Conservation (phyloP, 805 yeast genomes). For the Cyberlindnera xishuangbannaensis region DNA sequence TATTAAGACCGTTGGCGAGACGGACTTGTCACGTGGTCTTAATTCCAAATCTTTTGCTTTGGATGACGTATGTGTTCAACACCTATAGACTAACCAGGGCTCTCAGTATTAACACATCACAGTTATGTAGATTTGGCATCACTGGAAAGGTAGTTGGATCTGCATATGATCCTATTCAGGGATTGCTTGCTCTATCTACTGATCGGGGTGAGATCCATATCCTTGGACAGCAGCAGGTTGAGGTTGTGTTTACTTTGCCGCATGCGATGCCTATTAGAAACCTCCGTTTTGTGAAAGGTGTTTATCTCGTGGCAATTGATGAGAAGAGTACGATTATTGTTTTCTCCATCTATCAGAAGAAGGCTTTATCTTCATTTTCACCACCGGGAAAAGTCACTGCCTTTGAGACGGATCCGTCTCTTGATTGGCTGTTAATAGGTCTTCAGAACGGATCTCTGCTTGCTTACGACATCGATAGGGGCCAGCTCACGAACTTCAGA, state of each 20-base stretch:
- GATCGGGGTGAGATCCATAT: slow-evolving; percentile 65
- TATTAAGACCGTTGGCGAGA: slow-evolving; percentile 27
- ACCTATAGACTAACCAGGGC: background rate
- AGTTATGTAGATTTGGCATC: slow-evolving; percentile 45
- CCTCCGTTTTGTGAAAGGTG: slow-evolving; percentile 69
- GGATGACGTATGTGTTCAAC: slow-evolving; percentile 24
- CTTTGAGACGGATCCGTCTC: slow-evolving; percentile 73
- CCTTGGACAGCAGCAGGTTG: slow-evolving; percentile 79
- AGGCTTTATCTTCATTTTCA: slow-evolving; percentile 51
- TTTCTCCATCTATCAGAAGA: slow-evolving; percentile 61
- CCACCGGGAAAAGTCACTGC: slow-evolving; percentile 65
- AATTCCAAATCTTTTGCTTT: slow-evolving; percentile 27
- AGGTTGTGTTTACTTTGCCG: slow-evolving; percentile 53
- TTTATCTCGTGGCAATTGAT: slow-evolving; percentile 72
- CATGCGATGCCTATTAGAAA: slow-evolving; percentile 45
- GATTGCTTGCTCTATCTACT: slow-evolving; percentile 77
- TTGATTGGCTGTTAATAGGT: slow-evolving; percentile 85
- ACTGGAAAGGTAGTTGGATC: slow-evolving; percentile 58
- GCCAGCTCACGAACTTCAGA: slow-evolving; percentile 55
- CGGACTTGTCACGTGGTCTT: slow-evolving; percentile 26
- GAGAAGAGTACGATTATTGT: slow-evolving; percentile 55
- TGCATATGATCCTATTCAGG: slow-evolving; percentile 86
- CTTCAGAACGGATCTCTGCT: slow-evolving; percentile 65
- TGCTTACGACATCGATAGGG: slow-evolving; percentile 79
- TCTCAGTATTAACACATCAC: slow-evolving; percentile 2